Conservation (phyloP, 2,329 filamentous ascomycete genomes). For the Aspergillus awamori region DNA sequence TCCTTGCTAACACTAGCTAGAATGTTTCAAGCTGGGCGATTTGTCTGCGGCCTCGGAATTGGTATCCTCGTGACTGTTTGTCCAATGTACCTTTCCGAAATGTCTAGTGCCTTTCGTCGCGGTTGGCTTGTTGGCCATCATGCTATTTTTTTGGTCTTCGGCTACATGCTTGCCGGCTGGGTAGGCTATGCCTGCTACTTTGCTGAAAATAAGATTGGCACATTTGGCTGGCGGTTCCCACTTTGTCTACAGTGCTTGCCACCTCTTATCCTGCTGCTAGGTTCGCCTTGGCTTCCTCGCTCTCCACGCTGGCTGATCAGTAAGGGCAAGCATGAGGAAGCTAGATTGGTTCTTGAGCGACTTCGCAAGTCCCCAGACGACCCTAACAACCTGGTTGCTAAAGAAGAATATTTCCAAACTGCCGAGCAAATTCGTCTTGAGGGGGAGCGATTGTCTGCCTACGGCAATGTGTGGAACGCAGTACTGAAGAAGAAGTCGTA, state of each 20-base stretch:
- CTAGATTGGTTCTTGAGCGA: slow-evolving; percentile 46
- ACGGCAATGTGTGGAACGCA: slow-evolving; percentile 50
- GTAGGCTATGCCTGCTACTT: slow-evolving; percentile 52
- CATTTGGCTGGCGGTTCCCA: slow-evolving; percentile 52
- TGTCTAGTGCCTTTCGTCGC: slow-evolving; percentile 44
- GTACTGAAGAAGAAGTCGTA: slow-evolving; percentile 53
- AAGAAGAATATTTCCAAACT: slow-evolving; percentile 53
- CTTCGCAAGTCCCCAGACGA: slow-evolving; percentile 45
- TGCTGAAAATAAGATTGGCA: slow-evolving; percentile 36
- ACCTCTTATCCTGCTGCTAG: slow-evolving; percentile 45
- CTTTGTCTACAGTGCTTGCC: slow-evolving; percentile 46
- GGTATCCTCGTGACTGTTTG: slow-evolving; percentile 49
- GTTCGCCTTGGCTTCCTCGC: slow-evolving; percentile 48
- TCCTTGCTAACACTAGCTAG: slow-evolving; percentile 21
- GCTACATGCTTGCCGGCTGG: slow-evolving; percentile 51
- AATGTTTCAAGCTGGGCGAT: slow-evolving; percentile 52
- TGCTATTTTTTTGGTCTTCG: slow-evolving; percentile 53
- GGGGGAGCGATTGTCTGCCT: slow-evolving; percentile 43
- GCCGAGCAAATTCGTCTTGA: slow-evolving; percentile 52
- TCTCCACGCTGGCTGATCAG: slow-evolving; percentile 56
- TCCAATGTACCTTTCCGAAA: slow-evolving; percentile 51
- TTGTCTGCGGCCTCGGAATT: slow-evolving; percentile 47
- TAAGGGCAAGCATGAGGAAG: slow-evolving; percentile 51
- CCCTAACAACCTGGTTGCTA: slow-evolving; percentile 46
- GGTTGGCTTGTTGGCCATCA: slow-evolving; percentile 52